phyloP scores from a whole-genome alignment of 768 basidiomycete genomes.

The Leccinum broughii region DNA sequence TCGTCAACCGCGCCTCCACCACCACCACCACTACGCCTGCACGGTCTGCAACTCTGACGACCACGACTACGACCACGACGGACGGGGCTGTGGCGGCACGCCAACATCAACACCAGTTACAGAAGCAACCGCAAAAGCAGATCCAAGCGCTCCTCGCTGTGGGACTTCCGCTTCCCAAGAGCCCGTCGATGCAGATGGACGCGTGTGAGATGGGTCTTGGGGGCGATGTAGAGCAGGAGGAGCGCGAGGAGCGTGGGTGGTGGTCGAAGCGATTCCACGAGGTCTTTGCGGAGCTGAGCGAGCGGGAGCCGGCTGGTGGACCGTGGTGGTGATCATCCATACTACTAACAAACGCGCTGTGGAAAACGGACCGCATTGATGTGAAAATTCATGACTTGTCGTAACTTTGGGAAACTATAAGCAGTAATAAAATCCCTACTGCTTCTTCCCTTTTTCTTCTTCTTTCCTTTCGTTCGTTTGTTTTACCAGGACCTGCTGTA shows the following conservation, averaged over 20 bases:
- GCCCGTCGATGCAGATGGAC: conserved; percentile 63
- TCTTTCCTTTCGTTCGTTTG: background rate
- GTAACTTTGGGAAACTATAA: background rate
- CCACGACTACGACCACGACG: background rate
- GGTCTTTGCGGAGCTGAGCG: conserved; percentile 55
- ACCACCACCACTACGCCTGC: no score
- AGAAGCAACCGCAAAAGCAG: conserved; percentile 27
- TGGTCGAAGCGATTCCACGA: conserved; percentile 70
- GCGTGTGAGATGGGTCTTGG: conserved; percentile 32
- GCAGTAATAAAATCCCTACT: background rate
- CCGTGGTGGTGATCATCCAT: background rate
- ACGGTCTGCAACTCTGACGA: background rate
- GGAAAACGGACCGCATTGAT: background rate
- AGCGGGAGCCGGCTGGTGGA: conserved; percentile 2
- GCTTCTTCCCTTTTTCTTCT: background rate
- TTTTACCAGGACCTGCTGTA: background rate
- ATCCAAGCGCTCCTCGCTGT: conserved; percentile 42
- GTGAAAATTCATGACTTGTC: background rate
- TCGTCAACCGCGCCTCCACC: conserved; percentile 24
- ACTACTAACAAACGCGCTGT: background rate
- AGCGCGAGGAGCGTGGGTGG: conserved; percentile 72
- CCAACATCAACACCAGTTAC: background rate
- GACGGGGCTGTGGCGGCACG: background rate
- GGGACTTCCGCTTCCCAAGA: conserved; percentile 65
- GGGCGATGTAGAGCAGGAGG: conserved; percentile 39